Evolutionary conservation across 192 early-diverging fungal genomes (phyloP), one percentile per base, ranked within the genome.

Genomic region (Podila verticillata): DNA sequence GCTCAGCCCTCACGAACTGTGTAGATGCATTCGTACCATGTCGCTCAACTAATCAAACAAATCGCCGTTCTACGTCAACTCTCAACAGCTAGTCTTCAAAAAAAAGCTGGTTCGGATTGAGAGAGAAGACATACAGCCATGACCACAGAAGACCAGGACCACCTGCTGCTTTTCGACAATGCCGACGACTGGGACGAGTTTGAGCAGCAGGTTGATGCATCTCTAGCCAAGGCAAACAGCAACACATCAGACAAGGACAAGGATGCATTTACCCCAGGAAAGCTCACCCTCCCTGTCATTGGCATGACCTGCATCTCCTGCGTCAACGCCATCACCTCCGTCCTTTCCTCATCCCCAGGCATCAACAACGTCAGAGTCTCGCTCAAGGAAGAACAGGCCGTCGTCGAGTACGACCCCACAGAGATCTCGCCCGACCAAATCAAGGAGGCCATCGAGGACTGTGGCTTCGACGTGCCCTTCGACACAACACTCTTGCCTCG

Each of bases 381-480:
- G 63, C 84, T 95, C 54, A 65, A 75, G 36, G 48, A 73, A 12
- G 87, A 89, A 12, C 69, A 71, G 30, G 94, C 89, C 19, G 65
- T 58, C 7, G 89, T 95, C 17, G 78, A 84, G 19, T 87, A 81
- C 62, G 85, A 94, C 57, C 70, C 87, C 1, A 35, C 61, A 2
- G 34, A 54, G 6, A 44, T 86, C 5, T 64, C 70, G 5, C 60
- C 70, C 0, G 57, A 63, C n/a, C 63, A 87, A 7, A 69, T 95
- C 54, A 77, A 89, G 5, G 82, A 84, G 29, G 83, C 82, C 8
- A 93, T 94, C 24, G 89, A 93, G 59, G 88, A 90, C 51, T 87
- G 88, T 62, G 93, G 93, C 12, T 95, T 93, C 73, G 92, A 93
- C 32, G 88, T 90, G 0, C 80, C 86, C n/a, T 51, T 75, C 29